phyloP scores from a whole-genome alignment of 306 rosid species.

The Ceratonia siliqua region DNA sequence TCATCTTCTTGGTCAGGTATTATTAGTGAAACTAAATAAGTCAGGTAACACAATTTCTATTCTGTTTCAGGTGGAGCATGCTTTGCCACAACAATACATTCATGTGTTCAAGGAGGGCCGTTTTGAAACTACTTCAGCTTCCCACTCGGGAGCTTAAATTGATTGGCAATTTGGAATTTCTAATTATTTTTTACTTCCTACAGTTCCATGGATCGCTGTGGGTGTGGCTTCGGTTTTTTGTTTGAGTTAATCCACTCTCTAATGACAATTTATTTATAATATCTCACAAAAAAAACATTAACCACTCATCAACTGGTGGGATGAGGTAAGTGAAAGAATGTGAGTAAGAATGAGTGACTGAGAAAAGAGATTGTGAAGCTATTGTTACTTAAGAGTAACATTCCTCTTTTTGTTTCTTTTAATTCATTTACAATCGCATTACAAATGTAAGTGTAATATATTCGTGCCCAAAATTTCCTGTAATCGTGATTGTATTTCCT shows the following conservation, averaged over 20 bases:
- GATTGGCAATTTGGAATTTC: conserved; percentile 32
- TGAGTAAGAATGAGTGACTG: too few relatives aligned
- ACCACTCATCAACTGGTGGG: too few relatives aligned
- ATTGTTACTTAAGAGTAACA: too few relatives aligned
- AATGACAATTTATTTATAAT: too few relatives aligned
- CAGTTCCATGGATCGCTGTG: conserved; percentile 39
- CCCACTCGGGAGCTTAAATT: conserved; percentile 93
- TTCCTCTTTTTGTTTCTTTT: too few relatives aligned
- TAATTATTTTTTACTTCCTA: conserved; percentile 8
- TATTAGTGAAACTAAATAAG: neutral
- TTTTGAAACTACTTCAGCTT: conserved; percentile 82
- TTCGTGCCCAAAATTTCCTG: conserved; percentile 32
- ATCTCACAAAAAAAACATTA: too few relatives aligned
- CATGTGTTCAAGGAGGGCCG: conserved; percentile 69
- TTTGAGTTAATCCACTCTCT: too few relatives aligned
- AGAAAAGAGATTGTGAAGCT: too few relatives aligned
- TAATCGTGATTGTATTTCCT: neutral
- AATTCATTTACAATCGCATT: too few relatives aligned
- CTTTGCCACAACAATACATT: conserved; percentile 84
- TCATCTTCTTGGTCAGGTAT: neutral
- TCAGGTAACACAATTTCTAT: neutral
- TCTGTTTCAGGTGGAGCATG: conserved; percentile 80
- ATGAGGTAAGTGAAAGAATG: too few relatives aligned
- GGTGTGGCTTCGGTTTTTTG: conserved; percentile 44
- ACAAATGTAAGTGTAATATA: conserved; percentile 24